phyloP scores from a whole-genome alignment of 345 rosid genomes.

The Brassica nigra region DNA sequence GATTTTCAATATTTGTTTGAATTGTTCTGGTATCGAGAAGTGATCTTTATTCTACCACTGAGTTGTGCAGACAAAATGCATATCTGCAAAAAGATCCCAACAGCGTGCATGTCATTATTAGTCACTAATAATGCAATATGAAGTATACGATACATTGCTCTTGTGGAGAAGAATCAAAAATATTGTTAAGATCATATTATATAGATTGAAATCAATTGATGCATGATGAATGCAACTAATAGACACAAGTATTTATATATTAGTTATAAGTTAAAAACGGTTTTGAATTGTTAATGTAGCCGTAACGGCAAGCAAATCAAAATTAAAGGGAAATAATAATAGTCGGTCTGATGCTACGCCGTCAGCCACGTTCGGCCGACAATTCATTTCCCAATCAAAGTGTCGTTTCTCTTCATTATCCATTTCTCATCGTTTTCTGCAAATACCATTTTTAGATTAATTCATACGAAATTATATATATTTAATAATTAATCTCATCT shows the following conservation, averaged over 20 bases:
- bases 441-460: background rate
- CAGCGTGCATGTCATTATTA: slow-evolving; percentile 43
- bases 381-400: slow-evolving; percentile 34
- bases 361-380: slow-evolving; percentile 43
- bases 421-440: slow-evolving; percentile 24
- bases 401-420: slow-evolving; percentile 35
- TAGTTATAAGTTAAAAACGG: background rate
- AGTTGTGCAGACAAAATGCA: slow-evolving; percentile 31
- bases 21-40: slow-evolving; percentile 16
- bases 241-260: slow-evolving; percentile 2
- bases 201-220: slow-evolving; percentile 12
- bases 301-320: slow-evolving; percentile 42
- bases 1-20: slow-evolving; percentile 16
- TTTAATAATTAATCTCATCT: background rate
- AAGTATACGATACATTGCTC: slow-evolving; percentile 31
- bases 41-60: slow-evolving; percentile 28
- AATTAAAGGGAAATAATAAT: slow-evolving; percentile 26
- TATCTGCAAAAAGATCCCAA: slow-evolving; percentile 26
- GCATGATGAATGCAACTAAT: slow-evolving; percentile 34
- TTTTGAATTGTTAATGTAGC: slow-evolving; percentile 24
- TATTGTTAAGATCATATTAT: slow-evolving; percentile 9
- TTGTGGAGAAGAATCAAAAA: slow-evolving; percentile 19
- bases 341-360: slow-evolving; percentile 39
- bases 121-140: slow-evolving; percentile 15
- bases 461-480: background rate